These are phyloP conservation scores for Metschnikowia kofuensis DNA, from an alignment of 805 yeast genomes.

Conservation along the genomic window DNA sequence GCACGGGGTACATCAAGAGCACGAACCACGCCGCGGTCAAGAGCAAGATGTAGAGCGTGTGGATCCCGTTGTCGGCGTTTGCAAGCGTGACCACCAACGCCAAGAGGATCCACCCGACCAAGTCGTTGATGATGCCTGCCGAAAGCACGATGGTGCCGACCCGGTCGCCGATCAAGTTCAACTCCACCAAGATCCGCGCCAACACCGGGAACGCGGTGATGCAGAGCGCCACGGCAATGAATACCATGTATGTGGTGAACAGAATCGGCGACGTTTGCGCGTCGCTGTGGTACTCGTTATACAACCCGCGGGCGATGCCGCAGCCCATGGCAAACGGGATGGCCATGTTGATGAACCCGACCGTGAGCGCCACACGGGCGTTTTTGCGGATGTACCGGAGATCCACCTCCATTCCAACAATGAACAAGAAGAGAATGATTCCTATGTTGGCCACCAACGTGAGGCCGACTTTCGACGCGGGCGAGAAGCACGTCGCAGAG, in stretches of 20 bases:
- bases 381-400: slow-evolving; percentile 60
- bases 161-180: slow-evolving; percentile 65
- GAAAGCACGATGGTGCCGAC: slow-evolving; percentile 73
- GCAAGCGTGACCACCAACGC: slow-evolving; percentile 77
- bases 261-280: slow-evolving; percentile 32
- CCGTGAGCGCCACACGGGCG: slow-evolving; percentile 57
- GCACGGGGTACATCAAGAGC: slow-evolving; percentile 55
- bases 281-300: slow-evolving; percentile 48
- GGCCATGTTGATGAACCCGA: slow-evolving; percentile 70
- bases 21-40: slow-evolving; percentile 70
- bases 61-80: slow-evolving; percentile 65
- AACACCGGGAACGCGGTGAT: slow-evolving; percentile 85
- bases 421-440: slow-evolving; percentile 67
- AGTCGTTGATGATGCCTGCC: slow-evolving; percentile 79
- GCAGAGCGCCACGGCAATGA: slow-evolving; percentile 79
- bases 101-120: slow-evolving; percentile 76
- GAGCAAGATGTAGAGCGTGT: slow-evolving; percentile 65
- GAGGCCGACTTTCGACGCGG: slow-evolving; percentile 58
- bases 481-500: slow-evolving; percentile 62
- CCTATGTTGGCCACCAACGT: slow-evolving; percentile 73
- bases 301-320: slow-evolving; percentile 65
- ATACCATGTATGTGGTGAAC: slow-evolving; percentile 75
- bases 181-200: slow-evolving; percentile 73
- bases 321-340: slow-evolving; percentile 81
- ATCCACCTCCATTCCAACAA: slow-evolving; percentile 80